phyloP scores from a whole-genome alignment of 495 filamentous ascomycete species.

The Friedmanniomyces simplex region DNA sequence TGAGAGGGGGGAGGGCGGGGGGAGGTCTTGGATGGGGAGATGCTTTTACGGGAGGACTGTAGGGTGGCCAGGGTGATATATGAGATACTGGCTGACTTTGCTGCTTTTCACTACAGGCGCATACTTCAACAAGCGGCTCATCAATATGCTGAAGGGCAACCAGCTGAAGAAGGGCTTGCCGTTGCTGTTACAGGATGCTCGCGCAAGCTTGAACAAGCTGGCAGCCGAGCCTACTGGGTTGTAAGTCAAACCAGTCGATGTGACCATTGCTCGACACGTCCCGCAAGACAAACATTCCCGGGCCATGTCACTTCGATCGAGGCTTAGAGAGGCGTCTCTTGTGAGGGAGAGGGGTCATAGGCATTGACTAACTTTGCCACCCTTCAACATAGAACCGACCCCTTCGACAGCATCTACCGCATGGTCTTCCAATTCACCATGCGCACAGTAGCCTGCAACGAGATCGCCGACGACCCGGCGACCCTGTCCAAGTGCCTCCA shows the following conservation, averaged over 20 bases:
- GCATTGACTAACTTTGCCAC: too few species aligned
- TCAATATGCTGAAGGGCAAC: conserved; percentile 8
- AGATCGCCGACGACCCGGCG: conserved; percentile 33
- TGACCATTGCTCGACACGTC: too few species aligned
- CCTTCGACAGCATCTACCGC: conserved; percentile 33
- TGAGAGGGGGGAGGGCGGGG: too few species aligned
- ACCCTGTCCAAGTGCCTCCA: conserved; percentile 29
- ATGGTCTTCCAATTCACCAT: conserved; percentile 36
- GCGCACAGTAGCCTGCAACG: conserved; percentile 29
- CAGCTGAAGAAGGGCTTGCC: conserved; percentile 27
- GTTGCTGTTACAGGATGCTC: conserved; percentile 27
- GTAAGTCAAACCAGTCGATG: too few species aligned
- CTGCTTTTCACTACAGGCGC: neutral
- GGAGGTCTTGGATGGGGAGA: too few species aligned
- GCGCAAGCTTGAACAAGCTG: conserved; percentile 23
- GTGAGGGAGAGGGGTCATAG: too few species aligned
- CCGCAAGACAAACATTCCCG: too few species aligned
- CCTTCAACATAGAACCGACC: conserved; percentile 25
- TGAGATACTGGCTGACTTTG: too few species aligned
- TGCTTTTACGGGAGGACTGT: too few species aligned
- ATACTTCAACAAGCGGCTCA: conserved; percentile 9
- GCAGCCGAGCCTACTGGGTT: conserved; percentile 22
- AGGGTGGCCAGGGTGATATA: too few species aligned
- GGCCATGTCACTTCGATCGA: too few species aligned
- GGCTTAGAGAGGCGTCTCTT: too few species aligned